Base-by-base conservation (phyloP, 306 rosid genomes). In the Begonia loranthoides region DNA sequence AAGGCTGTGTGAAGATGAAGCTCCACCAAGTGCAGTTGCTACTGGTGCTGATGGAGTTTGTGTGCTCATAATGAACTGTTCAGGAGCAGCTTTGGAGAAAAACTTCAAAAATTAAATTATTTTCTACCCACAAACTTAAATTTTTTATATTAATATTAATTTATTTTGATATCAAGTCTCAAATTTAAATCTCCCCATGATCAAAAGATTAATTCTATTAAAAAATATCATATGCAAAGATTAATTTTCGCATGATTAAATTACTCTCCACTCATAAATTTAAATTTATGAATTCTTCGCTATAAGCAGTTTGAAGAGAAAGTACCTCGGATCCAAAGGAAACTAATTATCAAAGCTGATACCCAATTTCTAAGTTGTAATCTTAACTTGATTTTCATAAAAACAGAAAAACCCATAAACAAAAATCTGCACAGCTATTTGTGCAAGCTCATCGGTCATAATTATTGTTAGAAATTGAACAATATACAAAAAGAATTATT, bases 1-100 rank as follows among this genome's bases (percentile, higher is more conserved):
- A 58, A 22, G 28, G 28, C 28, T 22, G 28, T 22, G 28, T 22
- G 4, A 22, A 4, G 4, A 2, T 22, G 34, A 28, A 28, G 34
- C 21, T 56, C 57, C 51, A 77, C 97, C 97, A 56, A 89, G 94
- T 52, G 95, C 95, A 48, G 97, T 34, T 56, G 97, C 97, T 53
- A 89, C 97, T 0, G 95, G 94, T 60, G 89, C 97, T 41, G 97
- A 89, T 49, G 94, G 97, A 56, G 97, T 89, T 72, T 89, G 95
- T 7, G 95, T 84, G 85, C 97, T 89, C 97, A 89, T 89, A 74
- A 89, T 89, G 63, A 84, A 84, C 64, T 89, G 95, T 74, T 89
- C 97, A 6, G 95, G 97, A 41, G 95, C 97, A 56, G 95, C 97
- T 89, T 65, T 54, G 16, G 61, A 58, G 59, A 24, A 12, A 58